These are phyloP conservation scores for Tripterygium wilfordii DNA, from an alignment of 177 flowering plant genomes.

Conservation along the genomic window DNA sequence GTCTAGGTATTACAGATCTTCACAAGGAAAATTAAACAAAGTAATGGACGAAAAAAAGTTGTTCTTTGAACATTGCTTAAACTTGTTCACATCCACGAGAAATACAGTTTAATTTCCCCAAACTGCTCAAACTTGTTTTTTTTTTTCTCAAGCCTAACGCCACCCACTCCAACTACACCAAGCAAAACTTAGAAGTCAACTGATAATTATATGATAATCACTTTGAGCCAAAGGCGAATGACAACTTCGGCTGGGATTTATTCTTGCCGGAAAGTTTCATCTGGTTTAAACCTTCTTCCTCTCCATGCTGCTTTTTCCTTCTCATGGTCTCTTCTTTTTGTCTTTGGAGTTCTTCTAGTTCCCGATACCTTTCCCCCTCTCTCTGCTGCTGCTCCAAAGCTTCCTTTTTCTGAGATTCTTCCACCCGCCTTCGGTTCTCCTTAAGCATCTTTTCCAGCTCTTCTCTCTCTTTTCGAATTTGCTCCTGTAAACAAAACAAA, in stretches of 20 bases:
- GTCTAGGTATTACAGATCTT: no score
- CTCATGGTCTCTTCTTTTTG: constrained; percentile 86
- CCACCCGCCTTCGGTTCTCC: constrained; percentile 72
- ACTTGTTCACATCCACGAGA: no score
- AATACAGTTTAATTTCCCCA: no score
- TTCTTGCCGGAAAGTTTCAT: constrained; percentile 88
- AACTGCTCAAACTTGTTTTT: no score
- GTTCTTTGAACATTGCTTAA: no score
- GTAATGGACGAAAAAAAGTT: no score
- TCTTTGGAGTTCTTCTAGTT: constrained; percentile 76
- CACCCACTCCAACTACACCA: no score
- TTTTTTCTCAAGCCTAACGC: no score
- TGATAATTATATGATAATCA: no score
- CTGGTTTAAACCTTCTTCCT: constrained; percentile 79
- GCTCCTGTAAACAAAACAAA: constrained; percentile 45
- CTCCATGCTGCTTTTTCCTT: constrained; percentile 84
- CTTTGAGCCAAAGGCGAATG: constrained; percentile 79
- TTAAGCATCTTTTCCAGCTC: constrained; percentile 82
- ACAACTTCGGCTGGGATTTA: constrained; percentile 90
- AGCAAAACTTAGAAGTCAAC: no score
- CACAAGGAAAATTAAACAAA: no score
- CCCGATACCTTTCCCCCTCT: constrained; percentile 85
- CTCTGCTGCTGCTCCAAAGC: constrained; percentile 72
- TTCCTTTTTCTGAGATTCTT: constrained; percentile 85
- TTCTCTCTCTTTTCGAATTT: constrained; percentile 75